These are phyloP conservation scores for Camellia granthamiana DNA, from an alignment of 148 eudicot genomes.

Conservation along the genomic window DNA sequence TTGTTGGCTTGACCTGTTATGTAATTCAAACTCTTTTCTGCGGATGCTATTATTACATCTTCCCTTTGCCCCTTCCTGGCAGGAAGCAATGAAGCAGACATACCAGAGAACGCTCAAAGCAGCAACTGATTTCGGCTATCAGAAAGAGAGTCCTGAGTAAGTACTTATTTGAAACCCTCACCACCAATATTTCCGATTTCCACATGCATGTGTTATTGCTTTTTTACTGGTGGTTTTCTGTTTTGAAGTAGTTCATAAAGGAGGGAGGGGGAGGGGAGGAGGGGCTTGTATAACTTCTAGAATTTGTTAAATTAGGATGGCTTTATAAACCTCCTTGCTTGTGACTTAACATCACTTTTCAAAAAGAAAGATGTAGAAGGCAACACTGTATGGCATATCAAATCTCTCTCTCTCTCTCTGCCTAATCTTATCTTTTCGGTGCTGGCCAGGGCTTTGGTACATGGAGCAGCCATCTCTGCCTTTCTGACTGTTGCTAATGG, in stretches of 20 bases:
- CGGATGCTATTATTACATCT: not conserved
- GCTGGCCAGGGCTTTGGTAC: conserved; percentile 64
- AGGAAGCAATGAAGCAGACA: conserved; percentile 98
- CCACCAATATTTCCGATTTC: not conserved
- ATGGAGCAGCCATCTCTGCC: conserved; percentile 87
- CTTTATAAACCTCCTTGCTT: not conserved
- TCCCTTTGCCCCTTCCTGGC: conserved; percentile 18
- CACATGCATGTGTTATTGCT: not conserved
- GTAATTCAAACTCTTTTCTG: not conserved
- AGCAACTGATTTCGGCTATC: conserved; percentile 91
- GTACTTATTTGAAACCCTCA: conserved; percentile 23
- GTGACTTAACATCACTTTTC: not conserved
- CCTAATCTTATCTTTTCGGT: not conserved
- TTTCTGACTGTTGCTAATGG: conserved; percentile 72
- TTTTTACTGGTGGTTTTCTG: not conserved
- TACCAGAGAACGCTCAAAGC: conserved; percentile 81
- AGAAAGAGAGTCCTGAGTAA: conserved; percentile 96
- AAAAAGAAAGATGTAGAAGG: not conserved
- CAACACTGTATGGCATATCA: not conserved
- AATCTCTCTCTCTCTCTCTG: not conserved
- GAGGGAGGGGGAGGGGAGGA: not conserved
- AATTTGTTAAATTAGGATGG: not conserved
- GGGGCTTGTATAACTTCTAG: not conserved
- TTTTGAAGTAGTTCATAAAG: not conserved
- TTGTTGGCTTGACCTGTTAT: not conserved